These are phyloP conservation scores for Cercospora berteroae DNA, from an alignment of 2,329 filamentous ascomycete genomes.

Conservation along the genomic window DNA sequence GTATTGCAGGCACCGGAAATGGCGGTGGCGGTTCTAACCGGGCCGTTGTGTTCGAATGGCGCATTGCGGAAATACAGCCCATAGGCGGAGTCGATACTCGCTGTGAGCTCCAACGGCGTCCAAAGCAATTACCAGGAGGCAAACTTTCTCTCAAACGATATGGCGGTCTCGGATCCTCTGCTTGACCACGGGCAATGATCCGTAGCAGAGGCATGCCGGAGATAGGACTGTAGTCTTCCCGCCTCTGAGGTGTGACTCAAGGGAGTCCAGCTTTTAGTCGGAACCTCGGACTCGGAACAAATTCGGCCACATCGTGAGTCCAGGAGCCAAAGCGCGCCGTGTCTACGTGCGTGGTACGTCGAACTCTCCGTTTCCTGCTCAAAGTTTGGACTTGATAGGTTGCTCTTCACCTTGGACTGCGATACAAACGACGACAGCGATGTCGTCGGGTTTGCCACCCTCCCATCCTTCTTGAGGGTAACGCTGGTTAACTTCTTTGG, in stretches of 20 bases:
- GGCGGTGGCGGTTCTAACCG: neutral
- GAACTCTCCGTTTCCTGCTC: neutral
- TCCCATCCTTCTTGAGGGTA: constrained; percentile 84
- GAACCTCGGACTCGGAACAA: neutral
- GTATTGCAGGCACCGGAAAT: neutral
- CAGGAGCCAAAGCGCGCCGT: neutral
- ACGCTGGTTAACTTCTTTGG: constrained; percentile 85
- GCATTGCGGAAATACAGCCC: neutral
- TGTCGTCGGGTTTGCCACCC: constrained; percentile 94
- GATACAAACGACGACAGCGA: constrained; percentile 78
- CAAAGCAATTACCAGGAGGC: neutral
- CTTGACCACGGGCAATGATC: neutral
- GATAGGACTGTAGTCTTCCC: neutral
- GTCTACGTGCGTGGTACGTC: neutral
- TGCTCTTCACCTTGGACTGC: constrained; percentile 57
- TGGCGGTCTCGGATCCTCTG: neutral
- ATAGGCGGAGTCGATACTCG: neutral
- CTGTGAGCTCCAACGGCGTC: neutral
- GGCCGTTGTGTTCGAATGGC: neutral
- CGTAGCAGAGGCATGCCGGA: neutral
- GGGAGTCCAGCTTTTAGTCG: neutral
- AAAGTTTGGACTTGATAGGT: constrained; percentile 37
- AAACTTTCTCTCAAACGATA: neutral
- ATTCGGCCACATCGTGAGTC: neutral
- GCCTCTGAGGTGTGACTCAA: neutral